A percentile compares a stretch with the other conserved stretches of the same genome.
Evolutionary conservation across 2,329 filamentous ascomycete species (phyloP).

Genomic region (Cercospora nicotianae): DNA sequence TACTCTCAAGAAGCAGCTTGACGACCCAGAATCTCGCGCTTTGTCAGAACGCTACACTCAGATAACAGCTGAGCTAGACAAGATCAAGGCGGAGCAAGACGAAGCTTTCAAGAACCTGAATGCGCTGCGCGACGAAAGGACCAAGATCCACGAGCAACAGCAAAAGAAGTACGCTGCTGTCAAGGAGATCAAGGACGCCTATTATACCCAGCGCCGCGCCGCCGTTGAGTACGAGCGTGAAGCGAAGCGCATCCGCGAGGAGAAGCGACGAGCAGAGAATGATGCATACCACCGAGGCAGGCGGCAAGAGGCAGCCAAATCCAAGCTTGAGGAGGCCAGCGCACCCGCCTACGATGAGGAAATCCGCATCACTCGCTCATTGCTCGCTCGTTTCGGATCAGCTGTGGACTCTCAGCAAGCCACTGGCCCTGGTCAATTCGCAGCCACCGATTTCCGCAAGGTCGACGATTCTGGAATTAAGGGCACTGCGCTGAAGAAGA

Average conservation of each 20-base stretch:
- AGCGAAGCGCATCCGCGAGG: constrained; percentile 70
- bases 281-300: constrained; percentile 69
- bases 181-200: constrained; percentile 85
- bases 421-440: constrained; percentile 65
- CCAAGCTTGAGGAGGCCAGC: constrained; percentile 76
- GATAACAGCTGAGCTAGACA: constrained; percentile 84
- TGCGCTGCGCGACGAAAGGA: constrained; percentile 78
- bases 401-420: constrained; percentile 63
- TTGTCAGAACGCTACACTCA: constrained; percentile 81
- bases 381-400: constrained; percentile 87
- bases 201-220: constrained; percentile 80
- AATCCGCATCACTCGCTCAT: constrained; percentile 81
- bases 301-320: constrained; percentile 73
- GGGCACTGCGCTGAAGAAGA: constrained; percentile 81
- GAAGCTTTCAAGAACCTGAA: constrained; percentile 86
- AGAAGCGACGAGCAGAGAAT: constrained; percentile 79
- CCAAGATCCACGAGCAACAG: constrained; percentile 79
- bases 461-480: constrained; percentile 83
- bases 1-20: constrained; percentile 81
- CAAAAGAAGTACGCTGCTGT: constrained; percentile 81
- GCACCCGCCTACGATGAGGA: constrained; percentile 89
- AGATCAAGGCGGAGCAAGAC: constrained; percentile 89
- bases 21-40: constrained; percentile 87
- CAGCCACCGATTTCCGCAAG: constrained; percentile 75
- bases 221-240: constrained; percentile 81